Conservation (phyloP, 306 rosid genomes). For the Vachellia collinsii region DNA sequence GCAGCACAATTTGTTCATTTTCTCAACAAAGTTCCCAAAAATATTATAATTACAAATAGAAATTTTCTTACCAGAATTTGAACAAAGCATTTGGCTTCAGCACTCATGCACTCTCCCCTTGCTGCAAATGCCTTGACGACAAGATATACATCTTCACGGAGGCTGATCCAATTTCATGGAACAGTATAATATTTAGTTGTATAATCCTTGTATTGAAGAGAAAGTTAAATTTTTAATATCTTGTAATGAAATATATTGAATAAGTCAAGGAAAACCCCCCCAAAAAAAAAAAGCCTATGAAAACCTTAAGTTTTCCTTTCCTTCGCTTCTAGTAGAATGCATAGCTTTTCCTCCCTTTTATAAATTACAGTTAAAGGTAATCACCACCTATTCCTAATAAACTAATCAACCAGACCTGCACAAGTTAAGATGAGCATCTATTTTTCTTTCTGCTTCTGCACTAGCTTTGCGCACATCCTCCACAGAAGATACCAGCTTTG, state of each 20-base stretch:
- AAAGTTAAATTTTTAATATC: neutral
- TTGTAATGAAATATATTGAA: neutral
- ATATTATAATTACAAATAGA: slow-evolving; percentile 8
- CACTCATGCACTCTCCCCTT: slow-evolving; percentile 70
- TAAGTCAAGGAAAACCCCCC: neutral
- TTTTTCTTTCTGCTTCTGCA: slow-evolving; percentile 86
- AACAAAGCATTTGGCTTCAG: slow-evolving; percentile 71
- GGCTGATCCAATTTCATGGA: slow-evolving; percentile 57
- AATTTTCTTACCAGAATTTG: slow-evolving; percentile 68
- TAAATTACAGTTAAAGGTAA: neutral
- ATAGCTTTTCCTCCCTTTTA: neutral
- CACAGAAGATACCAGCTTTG: slow-evolving; percentile 67
- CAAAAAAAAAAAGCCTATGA: neutral
- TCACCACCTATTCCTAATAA: slow-evolving; percentile 1
- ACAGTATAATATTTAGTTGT: slow-evolving; percentile 40
- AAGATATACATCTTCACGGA: slow-evolving; percentile 86
- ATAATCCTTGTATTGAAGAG: slow-evolving; percentile 14
- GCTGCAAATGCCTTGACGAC: slow-evolving; percentile 75
- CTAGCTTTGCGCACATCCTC: slow-evolving; percentile 87
- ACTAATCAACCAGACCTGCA: slow-evolving; percentile 68
- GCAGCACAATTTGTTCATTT: slow-evolving; percentile 20
- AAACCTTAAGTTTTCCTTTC: neutral
- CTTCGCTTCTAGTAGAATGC: neutral
- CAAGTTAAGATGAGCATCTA: slow-evolving; percentile 69
- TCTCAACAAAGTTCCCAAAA: slow-evolving; percentile 1